Conservation (phyloP, 345 rosid species). For the Moricandia moricandioides region DNA sequence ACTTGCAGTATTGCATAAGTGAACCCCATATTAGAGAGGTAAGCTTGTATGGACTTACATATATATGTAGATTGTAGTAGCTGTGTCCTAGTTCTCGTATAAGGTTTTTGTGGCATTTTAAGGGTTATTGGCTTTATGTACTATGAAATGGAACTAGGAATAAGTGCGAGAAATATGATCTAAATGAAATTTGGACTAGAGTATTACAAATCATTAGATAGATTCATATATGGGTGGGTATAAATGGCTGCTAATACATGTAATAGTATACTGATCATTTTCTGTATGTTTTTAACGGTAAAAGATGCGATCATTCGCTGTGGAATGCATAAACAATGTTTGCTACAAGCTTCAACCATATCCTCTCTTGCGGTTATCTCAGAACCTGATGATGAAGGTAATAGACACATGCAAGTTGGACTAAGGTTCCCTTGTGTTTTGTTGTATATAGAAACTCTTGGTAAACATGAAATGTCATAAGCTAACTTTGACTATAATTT, state of each 20-base stretch:
- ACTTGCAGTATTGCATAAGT: constrained; percentile 71
- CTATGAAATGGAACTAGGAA: no score
- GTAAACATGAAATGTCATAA: constrained; percentile 20
- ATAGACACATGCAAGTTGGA: background rate
- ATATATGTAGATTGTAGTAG: no score
- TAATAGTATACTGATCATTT: constrained; percentile 11
- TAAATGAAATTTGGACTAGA: no score
- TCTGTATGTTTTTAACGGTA: constrained; percentile 18
- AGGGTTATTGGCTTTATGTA: no score
- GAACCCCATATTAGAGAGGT: constrained; percentile 72
- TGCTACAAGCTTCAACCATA: constrained; percentile 96
- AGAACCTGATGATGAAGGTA: constrained; percentile 75
- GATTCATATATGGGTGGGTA: background rate
- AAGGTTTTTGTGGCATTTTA: background rate
- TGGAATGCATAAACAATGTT: constrained; percentile 63
- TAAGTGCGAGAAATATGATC: no score
- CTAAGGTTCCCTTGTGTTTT: background rate
- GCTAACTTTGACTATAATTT: background rate
- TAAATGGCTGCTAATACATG: background rate
- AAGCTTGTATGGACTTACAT: constrained; percentile 14
- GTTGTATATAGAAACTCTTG: background rate
- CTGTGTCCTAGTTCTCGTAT: background rate
- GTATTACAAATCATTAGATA: no score
- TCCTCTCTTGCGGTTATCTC: constrained; percentile 59
- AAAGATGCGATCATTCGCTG: constrained; percentile 62